These are phyloP conservation scores for Astrothelium macrocarpum DNA, from an alignment of 495 filamentous ascomycete genomes.

Conservation along the genomic window DNA sequence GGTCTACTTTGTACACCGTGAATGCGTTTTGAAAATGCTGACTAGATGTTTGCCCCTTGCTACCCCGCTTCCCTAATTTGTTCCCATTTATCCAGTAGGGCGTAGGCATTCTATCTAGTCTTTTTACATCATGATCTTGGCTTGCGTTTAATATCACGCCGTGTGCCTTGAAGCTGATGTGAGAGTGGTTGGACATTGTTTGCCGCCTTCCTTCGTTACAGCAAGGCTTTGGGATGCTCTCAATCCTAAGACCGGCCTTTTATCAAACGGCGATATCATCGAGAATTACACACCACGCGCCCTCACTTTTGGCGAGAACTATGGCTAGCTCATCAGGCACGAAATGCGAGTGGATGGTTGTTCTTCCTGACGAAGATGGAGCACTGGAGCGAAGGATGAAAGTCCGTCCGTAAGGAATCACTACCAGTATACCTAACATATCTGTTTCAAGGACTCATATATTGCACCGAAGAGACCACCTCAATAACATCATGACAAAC, in stretches of 20 bases:
- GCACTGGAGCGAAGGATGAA: slow-evolving; percentile 58
- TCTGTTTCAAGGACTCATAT: neutral
- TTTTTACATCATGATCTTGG: neutral
- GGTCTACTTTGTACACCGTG: too few relatives aligned
- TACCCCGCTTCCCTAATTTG: neutral
- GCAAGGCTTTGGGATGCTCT: neutral
- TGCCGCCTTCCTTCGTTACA: neutral
- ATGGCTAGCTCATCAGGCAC: slow-evolving; percentile 4
- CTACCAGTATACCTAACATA: neutral
- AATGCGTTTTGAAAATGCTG: neutral
- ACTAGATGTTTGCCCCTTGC: neutral
- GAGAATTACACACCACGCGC: neutral
- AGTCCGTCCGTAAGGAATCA: slow-evolving; percentile 54
- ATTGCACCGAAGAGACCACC: slow-evolving; percentile 41
- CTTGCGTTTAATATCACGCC: too few relatives aligned
- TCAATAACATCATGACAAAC: slow-evolving; percentile 38
- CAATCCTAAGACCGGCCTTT: neutral
- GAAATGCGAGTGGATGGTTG: slow-evolving; percentile 68
- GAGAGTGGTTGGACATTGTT: too few relatives aligned
- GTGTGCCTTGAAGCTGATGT: too few relatives aligned
- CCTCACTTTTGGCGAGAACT: neutral
- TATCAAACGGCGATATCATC: neutral
- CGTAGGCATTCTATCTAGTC: neutral
- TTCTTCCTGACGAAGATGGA: slow-evolving; percentile 67
- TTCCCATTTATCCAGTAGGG: neutral